A percentile compares a stretch with the other conserved stretches of the same genome.
Conservation (phyloP, 805 yeast genomes). For the Candida sithepensis region DNA sequence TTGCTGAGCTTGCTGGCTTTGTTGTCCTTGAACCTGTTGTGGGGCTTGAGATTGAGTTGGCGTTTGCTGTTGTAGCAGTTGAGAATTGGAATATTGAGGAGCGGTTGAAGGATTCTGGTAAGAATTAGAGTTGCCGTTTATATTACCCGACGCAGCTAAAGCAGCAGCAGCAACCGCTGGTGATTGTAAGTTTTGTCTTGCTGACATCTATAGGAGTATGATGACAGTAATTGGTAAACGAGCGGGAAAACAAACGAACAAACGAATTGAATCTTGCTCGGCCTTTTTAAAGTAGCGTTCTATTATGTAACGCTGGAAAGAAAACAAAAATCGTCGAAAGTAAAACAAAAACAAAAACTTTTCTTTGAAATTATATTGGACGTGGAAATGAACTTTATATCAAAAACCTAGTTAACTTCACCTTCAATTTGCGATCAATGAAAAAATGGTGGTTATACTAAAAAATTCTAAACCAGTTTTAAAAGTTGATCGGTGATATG, state of each 20-base stretch:
- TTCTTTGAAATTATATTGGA: not conserved
- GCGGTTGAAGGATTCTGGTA: slow-evolving; percentile 25
- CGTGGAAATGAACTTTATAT: not conserved
- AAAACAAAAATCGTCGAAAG: not conserved
- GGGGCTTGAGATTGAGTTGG: not conserved
- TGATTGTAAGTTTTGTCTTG: slow-evolving; percentile 24
- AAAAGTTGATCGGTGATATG: no score
- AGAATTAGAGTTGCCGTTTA: slow-evolving; percentile 16
- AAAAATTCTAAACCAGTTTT: no score
- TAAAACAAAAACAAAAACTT: not conserved
- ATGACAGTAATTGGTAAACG: not conserved
- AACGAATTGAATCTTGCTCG: not conserved
- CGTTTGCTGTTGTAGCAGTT: slow-evolving; percentile 9
- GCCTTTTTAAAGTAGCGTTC: no score
- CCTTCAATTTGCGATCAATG: no score
- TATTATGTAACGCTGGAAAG: not conserved
- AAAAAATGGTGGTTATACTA: no score
- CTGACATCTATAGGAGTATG: slow-evolving; percentile 14
- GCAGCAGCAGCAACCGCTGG: slow-evolving; percentile 35
- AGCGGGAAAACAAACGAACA: not conserved
- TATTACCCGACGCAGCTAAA: slow-evolving; percentile 29
- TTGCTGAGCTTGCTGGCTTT: slow-evolving; percentile 4
- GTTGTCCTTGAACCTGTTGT: slow-evolving; percentile 4
- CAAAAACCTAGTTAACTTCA: no score
- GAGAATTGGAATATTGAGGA: slow-evolving; percentile 27